These are phyloP conservation scores for Exophiala aquamarina DNA, from an alignment of 2,329 filamentous ascomycete species.

Conservation along the genomic window DNA sequence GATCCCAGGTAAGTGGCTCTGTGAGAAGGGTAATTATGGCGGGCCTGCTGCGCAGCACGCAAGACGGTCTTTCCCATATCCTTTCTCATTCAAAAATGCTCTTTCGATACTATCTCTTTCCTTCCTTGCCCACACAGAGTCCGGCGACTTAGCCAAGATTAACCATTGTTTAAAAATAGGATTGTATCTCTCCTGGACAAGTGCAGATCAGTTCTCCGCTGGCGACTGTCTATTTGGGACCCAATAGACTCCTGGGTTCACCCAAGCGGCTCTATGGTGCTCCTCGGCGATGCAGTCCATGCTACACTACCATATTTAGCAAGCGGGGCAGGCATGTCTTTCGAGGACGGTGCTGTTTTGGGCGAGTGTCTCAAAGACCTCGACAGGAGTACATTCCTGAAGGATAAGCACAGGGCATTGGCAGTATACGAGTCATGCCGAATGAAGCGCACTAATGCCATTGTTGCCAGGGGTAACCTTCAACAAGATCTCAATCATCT, in stretches of 20 bases:
- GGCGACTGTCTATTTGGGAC: slow-evolving; percentile 46
- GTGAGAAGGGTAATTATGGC: too few species aligned
- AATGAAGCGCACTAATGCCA: slow-evolving; percentile 40
- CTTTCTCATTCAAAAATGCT: too few species aligned
- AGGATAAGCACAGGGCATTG: slow-evolving; percentile 35
- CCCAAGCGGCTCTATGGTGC: slow-evolving; percentile 28
- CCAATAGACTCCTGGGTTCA: slow-evolving; percentile 17
- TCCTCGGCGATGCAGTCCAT: slow-evolving; percentile 46
- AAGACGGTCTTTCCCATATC: too few species aligned
- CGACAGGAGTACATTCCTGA: slow-evolving; percentile 25
- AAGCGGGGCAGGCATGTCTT: slow-evolving; percentile 34
- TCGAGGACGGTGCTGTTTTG: slow-evolving; percentile 33
- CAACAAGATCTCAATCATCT: slow-evolving; percentile 39
- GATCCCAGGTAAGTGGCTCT: slow-evolving; percentile 38
- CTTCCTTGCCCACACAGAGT: too few species aligned
- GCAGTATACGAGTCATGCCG: slow-evolving; percentile 38
- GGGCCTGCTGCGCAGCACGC: too few species aligned
- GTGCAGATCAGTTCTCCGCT: slow-evolving; percentile 26
- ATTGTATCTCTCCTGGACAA: slow-evolving; percentile 28
- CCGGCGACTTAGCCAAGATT: too few species aligned
- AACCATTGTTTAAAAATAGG: slow-evolving; percentile 7
- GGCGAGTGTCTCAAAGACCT: slow-evolving; percentile 34
- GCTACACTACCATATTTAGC: slow-evolving; percentile 41
- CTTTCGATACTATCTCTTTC: too few species aligned
- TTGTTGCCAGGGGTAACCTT: slow-evolving; percentile 35